Evolutionary conservation across 768 basidiomycete genomes (phyloP).

Genomic region (Strobilomyces confusus): DNA sequence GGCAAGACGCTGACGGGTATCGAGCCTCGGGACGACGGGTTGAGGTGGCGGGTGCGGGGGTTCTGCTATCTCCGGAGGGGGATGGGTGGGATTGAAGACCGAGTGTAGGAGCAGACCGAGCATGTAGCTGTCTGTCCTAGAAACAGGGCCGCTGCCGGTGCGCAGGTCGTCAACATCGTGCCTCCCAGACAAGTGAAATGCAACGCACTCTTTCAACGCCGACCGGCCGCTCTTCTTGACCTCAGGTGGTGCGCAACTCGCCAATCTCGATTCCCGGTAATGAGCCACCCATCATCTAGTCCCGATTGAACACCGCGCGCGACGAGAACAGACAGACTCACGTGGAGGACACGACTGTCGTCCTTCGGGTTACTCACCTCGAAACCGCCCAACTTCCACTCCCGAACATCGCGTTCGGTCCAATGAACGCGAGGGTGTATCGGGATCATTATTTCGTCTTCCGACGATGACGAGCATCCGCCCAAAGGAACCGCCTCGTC

Average conservation of each 20-base stretch:
- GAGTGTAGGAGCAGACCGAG: constrained; percentile 82
- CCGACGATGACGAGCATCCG: constrained; percentile 28
- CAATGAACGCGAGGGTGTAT: no score
- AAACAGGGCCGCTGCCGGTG: constrained; percentile 47
- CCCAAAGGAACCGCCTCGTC: constrained; percentile 13
- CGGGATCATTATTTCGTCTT: constrained; percentile 33
- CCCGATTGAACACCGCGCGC: constrained; percentile 11
- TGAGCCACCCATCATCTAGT: constrained; percentile 61
- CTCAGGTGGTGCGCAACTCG: constrained; percentile 72
- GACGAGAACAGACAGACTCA: constrained; percentile 36
- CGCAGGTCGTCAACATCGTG: not conserved
- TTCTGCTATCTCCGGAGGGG: constrained; percentile 60
- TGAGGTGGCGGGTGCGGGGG: constrained; percentile 76
- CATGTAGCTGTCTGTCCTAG: constrained; percentile 81
- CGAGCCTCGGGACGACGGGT: constrained; percentile 65
- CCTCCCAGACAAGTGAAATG: not conserved
- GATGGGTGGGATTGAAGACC: constrained; percentile 81
- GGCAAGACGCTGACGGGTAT: constrained; percentile 77
- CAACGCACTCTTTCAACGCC: constrained; percentile 68
- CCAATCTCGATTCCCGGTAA: constrained; percentile 61
- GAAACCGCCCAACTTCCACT: constrained; percentile 96
- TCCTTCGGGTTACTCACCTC: constrained; percentile 87
- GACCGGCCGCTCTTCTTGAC: constrained; percentile 87
- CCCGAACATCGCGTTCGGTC: constrained; percentile 77
- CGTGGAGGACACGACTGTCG: constrained; percentile 73